Evolutionary conservation across 106 monocot species (phyloP), one percentile per base, ranked within the genome.

Genomic region (Dendrobium catenatum): DNA sequence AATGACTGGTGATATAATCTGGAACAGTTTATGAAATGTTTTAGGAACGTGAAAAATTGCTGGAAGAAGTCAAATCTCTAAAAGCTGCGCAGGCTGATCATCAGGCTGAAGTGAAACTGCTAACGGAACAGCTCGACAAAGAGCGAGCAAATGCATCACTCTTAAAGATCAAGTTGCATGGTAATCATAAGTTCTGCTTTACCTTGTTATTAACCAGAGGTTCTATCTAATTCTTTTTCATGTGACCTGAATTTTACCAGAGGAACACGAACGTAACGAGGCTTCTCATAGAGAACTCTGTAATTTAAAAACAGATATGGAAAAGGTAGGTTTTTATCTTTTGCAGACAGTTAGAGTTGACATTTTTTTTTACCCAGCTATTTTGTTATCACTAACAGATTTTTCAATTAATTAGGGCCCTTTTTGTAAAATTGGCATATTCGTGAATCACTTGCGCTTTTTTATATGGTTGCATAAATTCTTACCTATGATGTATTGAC

Each of bases 191-290:
- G 11, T 76, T 55, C 33, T 40, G 17, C n/a, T n/a, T 0, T n/a
- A 18, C 18, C 19, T 77, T 33, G 77, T 59, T 78, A 55, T 73
- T 82, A 8, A 75, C 40, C 18, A 19, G 10, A 33, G 73, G 16
- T 37, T 19, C 31, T 78, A 33, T 27, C 9, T 82, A 10, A 76
- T 31, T 55, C 19, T 47, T 66, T 76, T 9, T 47, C 49, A 31
- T 80, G 41, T 78, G 4, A 42, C 72, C 79, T 42, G 42, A 24
- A 9, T n/a, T 31, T 82, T 4, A 55, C 44, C 48, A 93, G 93
- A 93, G 84, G 93, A 93, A 84, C 44, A 81, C 37, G 79, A 88
- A 78, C 75, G 86, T 83, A 87, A 83, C 78, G 80, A 81, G 81
- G 85, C 86, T 78, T 89, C 75, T 78, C 82, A 79, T 24, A 83